Conservation (phyloP, 352 stramenopile genomes). For the Phytophthora hibernalis region DNA sequence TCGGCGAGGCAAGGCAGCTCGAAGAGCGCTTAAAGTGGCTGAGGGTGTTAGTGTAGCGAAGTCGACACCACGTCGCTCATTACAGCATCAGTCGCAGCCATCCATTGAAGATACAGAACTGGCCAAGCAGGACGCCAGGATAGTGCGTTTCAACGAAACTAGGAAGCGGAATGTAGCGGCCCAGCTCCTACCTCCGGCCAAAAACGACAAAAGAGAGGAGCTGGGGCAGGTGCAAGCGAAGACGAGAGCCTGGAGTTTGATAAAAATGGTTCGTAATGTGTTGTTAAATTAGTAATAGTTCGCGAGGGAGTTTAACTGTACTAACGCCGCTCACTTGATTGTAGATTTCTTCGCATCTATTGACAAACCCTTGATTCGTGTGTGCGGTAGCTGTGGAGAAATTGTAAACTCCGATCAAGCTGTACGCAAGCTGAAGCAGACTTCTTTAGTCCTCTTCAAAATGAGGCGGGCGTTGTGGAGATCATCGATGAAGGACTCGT, state of each 20-base stretch:
- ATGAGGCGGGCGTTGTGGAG: too few relatives aligned
- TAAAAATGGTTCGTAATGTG: not conserved
- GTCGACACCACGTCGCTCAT: not conserved
- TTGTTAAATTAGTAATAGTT: not conserved
- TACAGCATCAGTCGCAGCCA: not conserved
- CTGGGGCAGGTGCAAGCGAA: not conserved
- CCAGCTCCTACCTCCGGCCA: not conserved
- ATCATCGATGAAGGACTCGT: too few relatives aligned
- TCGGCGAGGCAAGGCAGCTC: not conserved
- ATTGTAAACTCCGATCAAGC: too few relatives aligned
- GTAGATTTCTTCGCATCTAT: not conserved
- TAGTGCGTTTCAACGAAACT: not conserved
- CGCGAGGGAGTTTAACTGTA: not conserved
- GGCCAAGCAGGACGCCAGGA: not conserved
- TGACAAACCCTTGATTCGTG: not conserved
- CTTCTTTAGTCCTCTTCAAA: too few relatives aligned
- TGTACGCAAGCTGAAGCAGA: too few relatives aligned
- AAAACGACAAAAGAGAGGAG: not conserved
- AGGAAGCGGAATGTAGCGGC: not conserved
- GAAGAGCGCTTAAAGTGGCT: not conserved
- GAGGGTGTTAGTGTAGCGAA: not conserved
- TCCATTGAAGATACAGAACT: not conserved
- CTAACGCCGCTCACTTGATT: not conserved
- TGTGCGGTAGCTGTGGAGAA: not conserved
- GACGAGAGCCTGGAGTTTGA: not conserved